Evolutionary conservation across 2,329 filamentous ascomycete species (phyloP).

Genomic region (Phialocephala sp.): DNA sequence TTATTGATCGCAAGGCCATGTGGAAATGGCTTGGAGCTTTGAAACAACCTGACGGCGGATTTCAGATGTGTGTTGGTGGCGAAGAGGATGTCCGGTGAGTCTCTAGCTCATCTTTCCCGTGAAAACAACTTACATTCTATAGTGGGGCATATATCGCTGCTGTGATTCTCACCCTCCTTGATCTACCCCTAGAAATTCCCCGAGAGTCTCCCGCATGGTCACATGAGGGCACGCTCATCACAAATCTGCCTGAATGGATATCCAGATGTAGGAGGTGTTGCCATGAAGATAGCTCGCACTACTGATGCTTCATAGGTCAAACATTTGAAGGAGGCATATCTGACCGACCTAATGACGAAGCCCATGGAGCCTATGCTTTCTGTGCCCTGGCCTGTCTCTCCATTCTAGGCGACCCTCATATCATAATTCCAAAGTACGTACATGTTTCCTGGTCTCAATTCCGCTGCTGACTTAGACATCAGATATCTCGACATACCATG

Average conservation of each 20-base stretch:
- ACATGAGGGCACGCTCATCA: constrained; percentile 70
- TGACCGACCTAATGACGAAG: constrained; percentile 83
- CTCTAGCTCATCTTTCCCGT: constrained; percentile 4
- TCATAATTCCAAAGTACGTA: constrained; percentile 73
- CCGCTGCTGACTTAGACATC: constrained; percentile 30
- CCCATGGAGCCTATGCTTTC: constrained; percentile 96
- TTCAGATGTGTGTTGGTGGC: constrained; percentile 82
- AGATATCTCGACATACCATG: constrained; percentile 78
- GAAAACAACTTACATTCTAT: constrained; percentile 33
- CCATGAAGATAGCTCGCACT: not conserved
- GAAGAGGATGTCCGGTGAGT: constrained; percentile 89
- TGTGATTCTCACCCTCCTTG: constrained; percentile 81
- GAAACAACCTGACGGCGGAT: constrained; percentile 89
- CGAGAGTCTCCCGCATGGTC: constrained; percentile 70
- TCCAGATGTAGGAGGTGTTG: constrained; percentile 68
- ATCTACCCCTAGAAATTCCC: constrained; percentile 81
- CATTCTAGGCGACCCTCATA: constrained; percentile 80
- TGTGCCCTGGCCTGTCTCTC: constrained; percentile 89
- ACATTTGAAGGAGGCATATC: constrained; percentile 95
- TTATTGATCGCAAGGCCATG: constrained; percentile 82
- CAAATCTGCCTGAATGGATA: constrained; percentile 79
- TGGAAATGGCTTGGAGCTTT: constrained; percentile 89
- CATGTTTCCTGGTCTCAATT: not conserved
- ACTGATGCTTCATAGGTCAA: constrained; percentile 64
- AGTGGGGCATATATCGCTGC: constrained; percentile 93